These are phyloP conservation scores for cucumber (Cucumis sativus) DNA, from an alignment of 306 rosid species.

Conservation along the genomic window DNA sequence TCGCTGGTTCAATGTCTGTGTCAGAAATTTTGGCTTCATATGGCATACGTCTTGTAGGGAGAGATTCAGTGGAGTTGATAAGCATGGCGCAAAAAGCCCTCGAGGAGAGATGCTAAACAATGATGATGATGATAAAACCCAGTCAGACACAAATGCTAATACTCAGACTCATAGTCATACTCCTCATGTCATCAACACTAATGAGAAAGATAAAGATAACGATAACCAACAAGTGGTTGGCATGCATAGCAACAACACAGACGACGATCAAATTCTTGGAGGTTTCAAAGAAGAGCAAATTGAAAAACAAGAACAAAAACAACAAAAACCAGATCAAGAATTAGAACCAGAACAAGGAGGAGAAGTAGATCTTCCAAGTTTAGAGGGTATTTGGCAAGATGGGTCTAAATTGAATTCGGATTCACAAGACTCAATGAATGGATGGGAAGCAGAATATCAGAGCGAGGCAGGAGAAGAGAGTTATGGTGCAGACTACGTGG, in stretches of 20 bases:
- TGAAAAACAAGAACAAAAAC: not conserved
- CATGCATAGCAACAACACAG: not conserved
- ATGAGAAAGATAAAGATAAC: not conserved
- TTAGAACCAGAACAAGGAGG: not conserved
- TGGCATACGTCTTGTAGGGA: constrained; percentile 30
- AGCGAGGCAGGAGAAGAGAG: constrained; percentile 25
- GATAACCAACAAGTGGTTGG: not conserved
- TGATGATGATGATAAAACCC: constrained; percentile 5
- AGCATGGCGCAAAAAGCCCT: constrained; percentile 18
- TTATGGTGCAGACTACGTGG: constrained; percentile 17
- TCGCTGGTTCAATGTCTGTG: not conserved
- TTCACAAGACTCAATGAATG: constrained; percentile 9
- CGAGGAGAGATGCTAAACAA: constrained; percentile 7
- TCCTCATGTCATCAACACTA: not conserved
- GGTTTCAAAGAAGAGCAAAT: not conserved
- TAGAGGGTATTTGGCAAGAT: not conserved
- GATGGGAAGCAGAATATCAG: constrained; percentile 12
- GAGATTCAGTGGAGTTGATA: constrained; percentile 27
- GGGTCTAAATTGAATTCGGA: not conserved
- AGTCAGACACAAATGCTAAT: not conserved
- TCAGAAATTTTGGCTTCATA: constrained; percentile 1
- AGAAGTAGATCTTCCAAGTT: not conserved
- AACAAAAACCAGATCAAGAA: not conserved
- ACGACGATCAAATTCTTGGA: not conserved
- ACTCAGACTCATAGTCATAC: not conserved